A percentile compares a stretch with the other conserved stretches of the same genome.
Evolutionary conservation across 495 filamentous ascomycete species (phyloP).

Genomic region (Penicillium atrosanguineum): DNA sequence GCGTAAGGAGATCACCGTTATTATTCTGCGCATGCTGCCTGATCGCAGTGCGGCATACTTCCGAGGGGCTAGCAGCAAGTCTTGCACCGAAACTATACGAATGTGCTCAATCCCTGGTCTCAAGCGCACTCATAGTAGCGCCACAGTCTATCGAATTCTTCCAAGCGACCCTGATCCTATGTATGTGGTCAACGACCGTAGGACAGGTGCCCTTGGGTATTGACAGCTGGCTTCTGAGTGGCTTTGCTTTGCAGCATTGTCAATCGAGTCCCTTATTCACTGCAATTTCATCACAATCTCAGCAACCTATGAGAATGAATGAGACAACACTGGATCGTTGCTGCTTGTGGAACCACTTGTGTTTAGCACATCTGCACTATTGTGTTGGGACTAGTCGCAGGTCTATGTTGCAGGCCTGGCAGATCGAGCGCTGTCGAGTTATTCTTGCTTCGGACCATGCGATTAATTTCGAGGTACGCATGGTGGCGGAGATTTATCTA

Average conservation of each 20-base stretch:
- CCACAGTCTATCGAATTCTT: constrained; percentile 46
- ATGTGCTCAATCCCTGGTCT: constrained; percentile 35
- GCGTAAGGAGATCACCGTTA: constrained; percentile 35
- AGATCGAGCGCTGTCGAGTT: constrained; percentile 36
- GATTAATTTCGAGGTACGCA: constrained; percentile 46
- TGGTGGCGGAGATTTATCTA: constrained; percentile 44
- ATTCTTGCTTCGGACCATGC: constrained; percentile 38
- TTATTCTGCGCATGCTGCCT: constrained; percentile 42
- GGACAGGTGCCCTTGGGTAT: constrained; percentile 45
- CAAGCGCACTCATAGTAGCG: constrained; percentile 29
- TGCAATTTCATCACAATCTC: constrained; percentile 15
- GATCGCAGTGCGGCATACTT: constrained; percentile 45
- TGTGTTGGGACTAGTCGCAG: constrained; percentile 44
- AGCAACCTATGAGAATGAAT: constrained; percentile 6
- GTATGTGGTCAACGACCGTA: constrained; percentile 49
- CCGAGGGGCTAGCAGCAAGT: constrained; percentile 32
- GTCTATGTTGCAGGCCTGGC: constrained; percentile 34
- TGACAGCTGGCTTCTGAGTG: constrained; percentile 47
- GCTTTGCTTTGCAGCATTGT: constrained; percentile 44
- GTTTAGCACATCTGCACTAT: constrained; percentile 46
- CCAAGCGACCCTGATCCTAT: constrained; percentile 41
- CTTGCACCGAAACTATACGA: constrained; percentile 40
- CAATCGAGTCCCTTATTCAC: constrained; percentile 38
- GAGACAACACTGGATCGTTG: constrained; percentile 24
- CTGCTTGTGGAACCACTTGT: constrained; percentile 48